Percentiles rank a stretch among this genome's conserved stretches.
phyloP scores from a whole-genome alignment of 805 yeast genomes.

The Candida incommunis region DNA sequence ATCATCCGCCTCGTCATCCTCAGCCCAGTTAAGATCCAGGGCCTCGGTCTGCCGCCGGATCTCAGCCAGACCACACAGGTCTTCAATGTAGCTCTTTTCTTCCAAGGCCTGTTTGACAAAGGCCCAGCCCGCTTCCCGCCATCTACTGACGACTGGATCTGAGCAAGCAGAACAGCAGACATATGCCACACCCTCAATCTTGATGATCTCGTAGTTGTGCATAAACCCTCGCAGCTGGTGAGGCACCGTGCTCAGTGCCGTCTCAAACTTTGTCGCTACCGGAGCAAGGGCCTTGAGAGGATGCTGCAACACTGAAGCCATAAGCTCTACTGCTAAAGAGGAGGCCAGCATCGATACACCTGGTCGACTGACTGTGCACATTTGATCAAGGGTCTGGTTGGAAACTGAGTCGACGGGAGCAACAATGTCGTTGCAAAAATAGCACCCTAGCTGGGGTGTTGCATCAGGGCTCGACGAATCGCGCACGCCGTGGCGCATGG shows the following conservation, averaged over 20 bases:
- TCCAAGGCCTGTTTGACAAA: constrained; percentile 62
- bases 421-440: constrained; percentile 89
- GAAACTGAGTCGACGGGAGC: constrained; percentile 86
- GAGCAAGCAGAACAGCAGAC: constrained; percentile 83
- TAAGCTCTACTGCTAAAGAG: constrained; percentile 70
- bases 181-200: constrained; percentile 59
- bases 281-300: constrained; percentile 34
- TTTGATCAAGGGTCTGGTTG: constrained; percentile 85
- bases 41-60: constrained; percentile 61
- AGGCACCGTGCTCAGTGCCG: constrained; percentile 57
- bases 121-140: constrained; percentile 52
- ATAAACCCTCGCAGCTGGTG: constrained; percentile 89
- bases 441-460: constrained; percentile 59
- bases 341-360: constrained; percentile 88
- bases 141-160: constrained; percentile 36
- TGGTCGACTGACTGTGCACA: constrained; percentile 98
- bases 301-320: constrained; percentile 63
- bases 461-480: constrained; percentile 14
- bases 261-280: constrained; percentile 19
- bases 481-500: constrained; percentile 76
- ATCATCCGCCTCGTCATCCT: constrained; percentile 15
- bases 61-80: constrained; percentile 60
- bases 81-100: constrained; percentile 54
- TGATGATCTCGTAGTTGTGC: constrained; percentile 45
- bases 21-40: constrained; percentile 30